These are phyloP conservation scores for Fusarium robinianum DNA, from an alignment of 2,329 filamentous ascomycete genomes.

Conservation along the genomic window DNA sequence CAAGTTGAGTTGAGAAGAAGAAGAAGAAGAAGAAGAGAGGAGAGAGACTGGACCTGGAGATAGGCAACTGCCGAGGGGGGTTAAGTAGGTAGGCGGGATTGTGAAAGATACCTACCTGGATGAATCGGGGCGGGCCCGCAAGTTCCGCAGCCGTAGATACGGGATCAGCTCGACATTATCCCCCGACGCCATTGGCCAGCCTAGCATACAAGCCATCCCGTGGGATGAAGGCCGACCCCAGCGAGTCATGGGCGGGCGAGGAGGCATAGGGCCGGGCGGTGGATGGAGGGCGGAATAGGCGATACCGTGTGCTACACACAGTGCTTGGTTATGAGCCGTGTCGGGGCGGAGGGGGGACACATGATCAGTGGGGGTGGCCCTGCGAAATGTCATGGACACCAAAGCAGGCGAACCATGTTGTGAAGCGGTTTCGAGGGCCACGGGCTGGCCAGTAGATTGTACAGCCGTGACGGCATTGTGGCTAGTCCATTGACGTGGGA, in stretches of 20 bases:
- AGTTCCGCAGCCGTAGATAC: conserved; percentile 27
- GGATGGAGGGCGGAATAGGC: no score
- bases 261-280: conserved; percentile 8
- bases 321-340: conserved; percentile 22
- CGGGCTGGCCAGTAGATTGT: conserved; percentile 18
- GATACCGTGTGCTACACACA: no score
- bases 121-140: conserved; percentile 22
- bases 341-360: conserved; percentile 20
- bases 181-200: conserved; percentile 15
- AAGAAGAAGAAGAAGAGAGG: conserved; percentile 12
- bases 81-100: conserved; percentile 26
- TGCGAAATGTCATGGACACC: conserved; percentile 8
- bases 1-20: background rate
- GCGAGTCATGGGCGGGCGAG: conserved; percentile 10
- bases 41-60: no score
- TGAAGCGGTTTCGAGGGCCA: conserved; percentile 11
- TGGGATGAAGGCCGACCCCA: conserved; percentile 21
- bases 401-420: conserved; percentile 24
- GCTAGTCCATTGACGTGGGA: conserved; percentile 10
- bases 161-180: conserved; percentile 9
- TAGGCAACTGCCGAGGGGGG: conserved; percentile 18
- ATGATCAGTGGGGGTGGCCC: conserved; percentile 27
- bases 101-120: conserved; percentile 14
- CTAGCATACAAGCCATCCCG: conserved; percentile 22
- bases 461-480: conserved; percentile 9